Evolutionary conservation across 1,284 basidiomycete genomes (phyloP).

Genomic region (Marasmius oreades): DNA sequence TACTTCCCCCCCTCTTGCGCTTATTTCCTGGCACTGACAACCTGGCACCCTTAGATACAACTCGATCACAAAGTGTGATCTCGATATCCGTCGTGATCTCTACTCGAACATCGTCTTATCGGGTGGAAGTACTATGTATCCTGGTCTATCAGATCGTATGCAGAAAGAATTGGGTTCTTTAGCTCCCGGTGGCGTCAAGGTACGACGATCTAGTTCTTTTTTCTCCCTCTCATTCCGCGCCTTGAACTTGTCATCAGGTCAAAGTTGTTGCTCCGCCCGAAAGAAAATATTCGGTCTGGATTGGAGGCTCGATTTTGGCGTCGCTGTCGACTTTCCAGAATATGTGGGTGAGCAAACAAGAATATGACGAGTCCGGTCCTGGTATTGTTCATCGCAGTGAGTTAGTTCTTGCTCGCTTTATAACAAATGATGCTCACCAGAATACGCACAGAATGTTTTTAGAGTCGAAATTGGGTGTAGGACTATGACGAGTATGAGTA

Average conservation of each 20-base stretch:
- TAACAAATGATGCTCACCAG: background rate
- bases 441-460: conserved; percentile 11
- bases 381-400: conserved; percentile 8
- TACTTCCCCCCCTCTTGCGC: background rate
- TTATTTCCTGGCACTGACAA: background rate
- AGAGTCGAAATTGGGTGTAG: background rate
- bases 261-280: conserved; percentile 3
- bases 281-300: conserved; percentile 6
- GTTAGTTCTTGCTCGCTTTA: background rate
- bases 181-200: conserved; percentile 64
- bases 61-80: conserved; percentile 49
- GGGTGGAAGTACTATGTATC: conserved; percentile 82
- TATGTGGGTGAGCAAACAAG: conserved; percentile 3
- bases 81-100: conserved; percentile 63
- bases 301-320: conserved; percentile 3
- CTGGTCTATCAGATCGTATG: conserved; percentile 79
- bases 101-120: conserved; percentile 80
- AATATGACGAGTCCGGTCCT: conserved; percentile 7
- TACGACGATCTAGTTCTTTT: conserved; percentile 29
- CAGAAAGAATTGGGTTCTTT: conserved; percentile 79
- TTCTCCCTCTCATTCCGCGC: background rate
- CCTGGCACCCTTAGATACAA: conserved; percentile 46
- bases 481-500: background rate
- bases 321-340: conserved; percentile 7
- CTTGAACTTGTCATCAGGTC: background rate